Base-by-base conservation (phyloP, 345 rosid genomes). In the Bruguiera parviflora region DNA sequence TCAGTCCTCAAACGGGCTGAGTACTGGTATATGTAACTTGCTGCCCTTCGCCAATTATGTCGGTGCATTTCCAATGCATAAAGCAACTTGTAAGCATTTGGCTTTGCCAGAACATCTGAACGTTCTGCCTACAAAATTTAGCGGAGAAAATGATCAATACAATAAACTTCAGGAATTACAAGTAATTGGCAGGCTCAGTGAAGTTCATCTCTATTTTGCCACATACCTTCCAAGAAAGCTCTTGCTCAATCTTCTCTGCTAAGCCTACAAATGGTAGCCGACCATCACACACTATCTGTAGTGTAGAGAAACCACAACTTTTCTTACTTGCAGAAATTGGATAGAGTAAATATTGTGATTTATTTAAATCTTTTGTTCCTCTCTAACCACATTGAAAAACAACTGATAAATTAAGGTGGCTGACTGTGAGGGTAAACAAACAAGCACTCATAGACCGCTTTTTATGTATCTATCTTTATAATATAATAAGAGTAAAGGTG, bases 41-140 rank as follows among this genome's bases (percentile, higher is more conserved):
- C 99, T 29, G 99, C 96, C 79, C 69, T 88, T 78, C 90, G 82
- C 99, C 99, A 95, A 64, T 92, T 95, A 74, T 95, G 96, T 71
- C 85, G 84, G 73, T 84, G 88, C 92, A 85, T 87, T 79, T 95
- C 99, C 78, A 88, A 95, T 67, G 99, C 91, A 83, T 92, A 95
- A 59, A 95, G 96, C 79, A 95, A 69, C 81, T 95, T 92, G 79
- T 92, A 95, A 3, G 93, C 87, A 73, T 88, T 95, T 37, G 94
- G 96, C 77, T 83, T 87, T 61, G 84, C 77, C 82, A 83, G 71
- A 61, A 95, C 75, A 71, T 87, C 96, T 25, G 97, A 84, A 66
- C 93, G 88, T 28, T 80, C 93, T 0, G 99, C 99, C 99, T 95
- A 66, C 73, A 83, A 57, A 75, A 67, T 78, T 71, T 49, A 79